phyloP scores from a whole-genome alignment of 202 grass and related monocot genomes.

The Elaeis oleifera region DNA sequence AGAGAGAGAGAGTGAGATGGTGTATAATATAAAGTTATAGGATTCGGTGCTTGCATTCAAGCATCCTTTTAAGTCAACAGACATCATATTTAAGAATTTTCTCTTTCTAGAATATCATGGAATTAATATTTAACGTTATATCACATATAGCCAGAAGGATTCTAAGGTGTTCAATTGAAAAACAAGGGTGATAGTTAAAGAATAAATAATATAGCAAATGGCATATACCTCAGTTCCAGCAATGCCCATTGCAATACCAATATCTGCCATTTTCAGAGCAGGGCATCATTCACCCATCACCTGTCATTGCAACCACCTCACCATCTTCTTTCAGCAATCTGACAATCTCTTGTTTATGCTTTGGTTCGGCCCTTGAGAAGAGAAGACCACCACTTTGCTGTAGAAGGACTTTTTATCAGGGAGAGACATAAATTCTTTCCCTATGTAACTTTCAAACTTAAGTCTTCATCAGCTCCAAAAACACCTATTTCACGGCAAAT shows the following conservation, averaged over 20 bases:
- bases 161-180: no score
- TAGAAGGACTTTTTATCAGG: conserved; percentile 54
- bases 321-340: conserved; percentile 90
- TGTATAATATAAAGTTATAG: no score
- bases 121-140: no score
- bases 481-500: conserved; percentile 91
- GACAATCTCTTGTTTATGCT: conserved; percentile 98
- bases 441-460: conserved; percentile 68
- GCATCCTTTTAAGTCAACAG: no score
- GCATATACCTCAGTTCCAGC: conserved; percentile 75
- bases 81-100: no score
- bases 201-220: neutral
- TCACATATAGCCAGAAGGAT: no score
- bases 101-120: no score
- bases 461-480: conserved; percentile 65
- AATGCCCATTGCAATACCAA: conserved; percentile 96
- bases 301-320: conserved; percentile 98
- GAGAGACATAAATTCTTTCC: conserved; percentile 75
- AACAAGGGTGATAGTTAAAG: neutral
- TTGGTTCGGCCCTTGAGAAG: conserved; percentile 90
- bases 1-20: no score
- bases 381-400: conserved; percentile 64
- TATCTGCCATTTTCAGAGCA: conserved; percentile 89
- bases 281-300: conserved; percentile 97
- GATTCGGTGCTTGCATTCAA: no score